These are phyloP conservation scores for Monilinia aucupariae DNA, from an alignment of 2,329 filamentous ascomycete genomes.

Conservation along the genomic window DNA sequence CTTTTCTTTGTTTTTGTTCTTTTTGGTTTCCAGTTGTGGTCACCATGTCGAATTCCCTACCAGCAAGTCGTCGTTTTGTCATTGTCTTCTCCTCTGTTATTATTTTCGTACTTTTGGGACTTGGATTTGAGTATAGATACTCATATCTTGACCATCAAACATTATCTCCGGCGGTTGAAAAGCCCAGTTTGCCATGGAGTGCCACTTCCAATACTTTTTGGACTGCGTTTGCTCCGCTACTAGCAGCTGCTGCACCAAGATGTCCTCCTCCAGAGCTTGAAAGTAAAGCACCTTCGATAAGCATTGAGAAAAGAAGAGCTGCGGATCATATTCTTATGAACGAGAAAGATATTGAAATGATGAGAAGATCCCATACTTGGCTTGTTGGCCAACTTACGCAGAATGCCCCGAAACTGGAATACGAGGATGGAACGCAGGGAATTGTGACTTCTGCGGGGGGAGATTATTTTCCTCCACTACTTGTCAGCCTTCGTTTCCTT, in stretches of 20 bases:
- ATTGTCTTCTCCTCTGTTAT: neutral
- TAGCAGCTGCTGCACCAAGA: conserved; percentile 21
- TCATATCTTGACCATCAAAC: conserved; percentile 2
- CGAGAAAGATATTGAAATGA: conserved; percentile 16
- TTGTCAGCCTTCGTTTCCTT: conserved; percentile 40
- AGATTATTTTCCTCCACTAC: conserved; percentile 36
- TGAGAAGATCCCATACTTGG: conserved; percentile 18
- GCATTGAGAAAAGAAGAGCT: neutral
- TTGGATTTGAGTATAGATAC: conserved; percentile 1
- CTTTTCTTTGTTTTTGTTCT: neutral
- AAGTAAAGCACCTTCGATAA: conserved; percentile 13
- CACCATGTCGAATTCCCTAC: neutral
- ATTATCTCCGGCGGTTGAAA: neutral
- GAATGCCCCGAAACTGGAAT: neutral
- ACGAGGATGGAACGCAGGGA: conserved; percentile 29
- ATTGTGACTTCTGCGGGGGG: conserved; percentile 41
- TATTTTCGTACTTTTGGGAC: neutral
- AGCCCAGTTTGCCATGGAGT: neutral
- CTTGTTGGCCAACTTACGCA: conserved; percentile 6
- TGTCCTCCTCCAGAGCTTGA: conserved; percentile 17
- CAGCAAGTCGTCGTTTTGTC: neutral
- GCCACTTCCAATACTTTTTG: conserved; percentile 20
- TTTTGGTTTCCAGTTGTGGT: neutral
- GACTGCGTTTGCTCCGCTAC: conserved; percentile 21
- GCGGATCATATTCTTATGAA: conserved; percentile 15